These are phyloP conservation scores for Russula dissimulans DNA, from an alignment of 768 basidiomycete genomes.

Conservation along the genomic window DNA sequence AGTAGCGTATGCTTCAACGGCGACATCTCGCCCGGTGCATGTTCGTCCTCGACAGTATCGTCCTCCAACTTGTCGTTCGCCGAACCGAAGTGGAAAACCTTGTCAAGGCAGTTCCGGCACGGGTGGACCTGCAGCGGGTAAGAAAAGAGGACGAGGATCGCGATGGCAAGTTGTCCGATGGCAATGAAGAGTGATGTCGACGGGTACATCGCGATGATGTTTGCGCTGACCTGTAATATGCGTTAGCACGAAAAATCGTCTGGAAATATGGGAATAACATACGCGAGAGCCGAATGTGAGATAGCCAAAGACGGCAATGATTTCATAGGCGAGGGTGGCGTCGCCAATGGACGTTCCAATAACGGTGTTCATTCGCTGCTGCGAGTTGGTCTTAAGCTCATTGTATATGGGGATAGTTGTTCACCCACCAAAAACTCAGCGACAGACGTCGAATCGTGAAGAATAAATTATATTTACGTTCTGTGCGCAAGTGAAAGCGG, in stretches of 20 bases:
- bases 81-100: slow-evolving; percentile 54
- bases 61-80: slow-evolving; percentile 30
- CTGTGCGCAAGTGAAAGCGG: slow-evolving; percentile 88
- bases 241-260: background rate
- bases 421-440: slow-evolving; percentile 2
- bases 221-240: slow-evolving; percentile 60
- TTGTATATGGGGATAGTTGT: slow-evolving; percentile 89
- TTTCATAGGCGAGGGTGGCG: slow-evolving; percentile 76
- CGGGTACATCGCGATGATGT: slow-evolving; percentile 93
- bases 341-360: slow-evolving; percentile 81
- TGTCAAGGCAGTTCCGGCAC: slow-evolving; percentile 85
- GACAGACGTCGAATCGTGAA: background rate
- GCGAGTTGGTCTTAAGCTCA: slow-evolving; percentile 75
- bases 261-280: slow-evolving; percentile 15
- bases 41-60: slow-evolving; percentile 38
- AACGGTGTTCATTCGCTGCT: slow-evolving; percentile 77
- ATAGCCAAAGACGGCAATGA: slow-evolving; percentile 85
- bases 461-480: slow-evolving; percentile 46
- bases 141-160: slow-evolving; percentile 80
- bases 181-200: slow-evolving; percentile 88
- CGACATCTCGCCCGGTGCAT: slow-evolving; percentile 62
- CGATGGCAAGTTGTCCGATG: slow-evolving; percentile 87
- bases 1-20: slow-evolving; percentile 57
- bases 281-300: slow-evolving; percentile 88
- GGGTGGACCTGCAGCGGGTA: slow-evolving; percentile 95